A percentile compares a stretch with the other conserved stretches of the same genome.
These are phyloP conservation scores for Monilinia vaccinii-corymbosi DNA, from an alignment of 2,329 filamentous ascomycete genomes.

Conservation along the genomic window DNA sequence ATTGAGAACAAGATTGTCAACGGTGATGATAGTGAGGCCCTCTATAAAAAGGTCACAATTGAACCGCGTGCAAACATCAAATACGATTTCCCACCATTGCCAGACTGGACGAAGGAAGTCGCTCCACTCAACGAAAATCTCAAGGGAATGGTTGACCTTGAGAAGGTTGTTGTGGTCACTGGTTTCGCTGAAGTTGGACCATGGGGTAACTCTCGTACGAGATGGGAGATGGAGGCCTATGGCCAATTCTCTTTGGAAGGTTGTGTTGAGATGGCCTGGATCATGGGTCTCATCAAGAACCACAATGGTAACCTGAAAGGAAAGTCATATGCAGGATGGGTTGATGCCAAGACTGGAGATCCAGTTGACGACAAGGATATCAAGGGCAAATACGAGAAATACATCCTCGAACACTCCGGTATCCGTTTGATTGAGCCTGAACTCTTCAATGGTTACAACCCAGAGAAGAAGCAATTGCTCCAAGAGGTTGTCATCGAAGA, in stretches of 20 bases:
- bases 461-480: slow-evolving; percentile 95
- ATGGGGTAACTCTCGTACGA: slow-evolving; percentile 96
- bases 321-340: slow-evolving; percentile 92
- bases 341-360: slow-evolving; percentile 87
- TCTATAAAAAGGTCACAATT: slow-evolving; percentile 91
- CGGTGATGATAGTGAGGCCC: slow-evolving; percentile 79
- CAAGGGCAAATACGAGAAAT: slow-evolving; percentile 95
- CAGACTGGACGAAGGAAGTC: slow-evolving; percentile 86
- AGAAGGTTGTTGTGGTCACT: slow-evolving; percentile 95
- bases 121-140: slow-evolving; percentile 80
- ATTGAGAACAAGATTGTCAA: slow-evolving; percentile 98
- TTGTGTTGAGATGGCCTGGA: slow-evolving; percentile 99
- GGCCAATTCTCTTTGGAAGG: slow-evolving; percentile 96
- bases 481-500: slow-evolving; percentile 97
- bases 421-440: slow-evolving; percentile 97
- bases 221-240: slow-evolving; percentile 98
- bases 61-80: slow-evolving; percentile 97
- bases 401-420: slow-evolving; percentile 91
- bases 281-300: slow-evolving; percentile 99
- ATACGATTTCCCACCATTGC: slow-evolving; percentile 85
- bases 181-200: slow-evolving; percentile 94
- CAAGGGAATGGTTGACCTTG: slow-evolving; percentile 96
- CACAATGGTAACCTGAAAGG: slow-evolving; percentile 95
- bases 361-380: slow-evolving; percentile 97
- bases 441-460: slow-evolving; percentile 93